Conservation (phyloP, 1,284 basidiomycete species). For the Ustilago hordei region DNA sequence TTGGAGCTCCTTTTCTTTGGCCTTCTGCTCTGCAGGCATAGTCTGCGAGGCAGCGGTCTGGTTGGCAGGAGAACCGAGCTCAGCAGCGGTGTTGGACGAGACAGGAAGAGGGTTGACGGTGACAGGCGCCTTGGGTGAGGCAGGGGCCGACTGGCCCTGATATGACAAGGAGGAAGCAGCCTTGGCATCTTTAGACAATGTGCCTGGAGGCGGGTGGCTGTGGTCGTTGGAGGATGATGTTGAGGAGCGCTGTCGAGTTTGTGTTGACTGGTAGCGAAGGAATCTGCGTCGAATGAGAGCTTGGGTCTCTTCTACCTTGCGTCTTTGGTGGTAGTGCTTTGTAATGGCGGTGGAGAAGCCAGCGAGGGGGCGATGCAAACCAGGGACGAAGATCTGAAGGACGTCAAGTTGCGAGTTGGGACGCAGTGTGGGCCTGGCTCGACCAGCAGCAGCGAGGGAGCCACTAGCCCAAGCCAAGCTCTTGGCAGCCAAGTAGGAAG, state of each 20-base stretch:
- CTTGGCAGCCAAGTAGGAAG: slow-evolving; percentile 39
- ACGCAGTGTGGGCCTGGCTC: slow-evolving; percentile 29
- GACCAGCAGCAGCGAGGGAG: slow-evolving; percentile 40
- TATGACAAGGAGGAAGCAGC: slow-evolving; percentile 15
- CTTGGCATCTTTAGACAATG: slow-evolving; percentile 33
- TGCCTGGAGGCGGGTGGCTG: slow-evolving; percentile 30
- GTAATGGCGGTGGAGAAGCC: slow-evolving; percentile 43
- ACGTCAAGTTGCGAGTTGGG: slow-evolving; percentile 43
- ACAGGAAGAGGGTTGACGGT: slow-evolving; percentile 43
- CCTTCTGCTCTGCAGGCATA: slow-evolving; percentile 51
- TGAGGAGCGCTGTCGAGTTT: slow-evolving; percentile 30
- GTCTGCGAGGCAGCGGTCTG: slow-evolving; percentile 53
- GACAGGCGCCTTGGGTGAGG: slow-evolving; percentile 41
- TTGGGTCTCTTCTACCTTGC: slow-evolving; percentile 41
- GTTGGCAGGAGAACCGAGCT: slow-evolving; percentile 53
- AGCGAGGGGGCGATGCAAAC: slow-evolving; percentile 21
- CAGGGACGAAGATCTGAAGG: slow-evolving; percentile 52
- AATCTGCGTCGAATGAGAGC: slow-evolving; percentile 18
- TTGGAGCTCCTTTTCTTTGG: slow-evolving; percentile 48
- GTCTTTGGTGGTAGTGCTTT: slow-evolving; percentile 45
- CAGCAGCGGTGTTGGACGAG: slow-evolving; percentile 44
- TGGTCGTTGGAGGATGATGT: slow-evolving; percentile 16
- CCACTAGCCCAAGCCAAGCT: slow-evolving; percentile 49
- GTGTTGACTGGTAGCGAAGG: slow-evolving; percentile 46
- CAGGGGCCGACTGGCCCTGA: slow-evolving; percentile 47